Percentiles rank a stretch among this genome's conserved stretches.
These are phyloP conservation scores for Astragalus glycyphyllos DNA, from an alignment of 306 rosid genomes.

Conservation along the genomic window DNA sequence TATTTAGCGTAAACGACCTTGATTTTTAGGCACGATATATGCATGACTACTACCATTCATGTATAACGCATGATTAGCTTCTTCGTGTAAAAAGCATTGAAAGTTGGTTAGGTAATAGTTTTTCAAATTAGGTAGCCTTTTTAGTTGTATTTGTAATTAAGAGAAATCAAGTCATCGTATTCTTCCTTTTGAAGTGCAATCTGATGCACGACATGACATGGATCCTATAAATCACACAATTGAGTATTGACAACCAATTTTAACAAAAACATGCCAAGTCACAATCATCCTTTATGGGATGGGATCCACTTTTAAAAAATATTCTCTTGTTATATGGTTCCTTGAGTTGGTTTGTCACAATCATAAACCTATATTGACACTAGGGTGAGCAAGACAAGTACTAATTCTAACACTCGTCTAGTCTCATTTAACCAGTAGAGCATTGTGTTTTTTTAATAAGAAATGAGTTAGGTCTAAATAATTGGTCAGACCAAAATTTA, in stretches of 20 bases:
- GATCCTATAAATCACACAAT: conserved; percentile 18
- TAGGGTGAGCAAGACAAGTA: no score
- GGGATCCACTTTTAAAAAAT: background rate
- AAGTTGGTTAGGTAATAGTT: conserved; percentile 3
- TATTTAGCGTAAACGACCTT: background rate
- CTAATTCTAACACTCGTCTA: no score
- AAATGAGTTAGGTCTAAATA: no score
- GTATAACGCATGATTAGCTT: conserved; percentile 14
- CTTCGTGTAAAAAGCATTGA: conserved; percentile 29
- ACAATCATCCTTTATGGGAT: conserved; percentile 36
- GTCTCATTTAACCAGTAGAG: no score
- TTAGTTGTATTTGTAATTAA: background rate
- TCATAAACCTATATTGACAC: conserved; percentile 10
- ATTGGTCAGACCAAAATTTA: no score
- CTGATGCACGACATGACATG: conserved; percentile 36
- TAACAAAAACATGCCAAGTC: conserved; percentile 26
- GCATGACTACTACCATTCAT: conserved; percentile 26
- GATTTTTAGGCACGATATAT: background rate
- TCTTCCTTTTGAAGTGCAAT: conserved; percentile 29
- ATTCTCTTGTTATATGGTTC: conserved; percentile 2
- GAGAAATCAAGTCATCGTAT: background rate
- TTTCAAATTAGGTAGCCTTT: background rate
- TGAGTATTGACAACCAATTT: background rate
- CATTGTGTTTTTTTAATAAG: no score
- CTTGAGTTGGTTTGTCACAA: conserved; percentile 20